These are phyloP conservation scores for Penicillium sp. DNA, from an alignment of 2,329 filamentous ascomycete genomes.

Conservation along the genomic window DNA sequence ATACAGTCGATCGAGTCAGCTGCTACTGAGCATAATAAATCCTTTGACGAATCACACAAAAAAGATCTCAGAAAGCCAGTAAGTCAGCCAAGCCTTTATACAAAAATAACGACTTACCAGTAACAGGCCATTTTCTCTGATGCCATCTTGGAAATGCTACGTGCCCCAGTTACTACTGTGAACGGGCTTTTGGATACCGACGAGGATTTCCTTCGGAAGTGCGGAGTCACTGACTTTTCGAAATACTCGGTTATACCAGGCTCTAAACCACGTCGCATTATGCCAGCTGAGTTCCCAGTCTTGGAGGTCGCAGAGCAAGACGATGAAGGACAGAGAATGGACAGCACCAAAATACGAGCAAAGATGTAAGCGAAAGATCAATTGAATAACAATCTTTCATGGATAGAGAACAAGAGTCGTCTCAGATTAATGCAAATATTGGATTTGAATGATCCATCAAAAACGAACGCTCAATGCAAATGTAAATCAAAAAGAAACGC, in stretches of 20 bases:
- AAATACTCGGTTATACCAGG: constrained; percentile 71
- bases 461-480: background rate
- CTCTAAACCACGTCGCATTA: constrained; percentile 68
- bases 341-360: constrained; percentile 54
- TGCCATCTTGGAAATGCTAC: constrained; percentile 71
- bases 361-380: background rate
- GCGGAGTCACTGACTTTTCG: constrained; percentile 68
- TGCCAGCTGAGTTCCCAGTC: constrained; percentile 70
- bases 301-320: constrained; percentile 74
- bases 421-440: constrained; percentile 2
- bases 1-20: constrained; percentile 68
- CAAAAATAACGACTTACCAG: constrained; percentile 1
- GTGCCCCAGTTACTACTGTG: constrained; percentile 58
- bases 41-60: constrained; percentile 46
- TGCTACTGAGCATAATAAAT: constrained; percentile 61
- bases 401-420: background rate
- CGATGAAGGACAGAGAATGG: constrained; percentile 71
- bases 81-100: constrained; percentile 13
- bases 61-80: constrained; percentile 65
- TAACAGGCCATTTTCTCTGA: constrained; percentile 69
- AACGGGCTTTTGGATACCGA: constrained; percentile 74
- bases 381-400: background rate
- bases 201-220: constrained; percentile 74
- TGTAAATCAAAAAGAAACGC: background rate
- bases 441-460: background rate